Evolutionary conservation across 2,329 filamentous ascomycete genomes (phyloP).

Genomic region (Phialophora tarda): DNA sequence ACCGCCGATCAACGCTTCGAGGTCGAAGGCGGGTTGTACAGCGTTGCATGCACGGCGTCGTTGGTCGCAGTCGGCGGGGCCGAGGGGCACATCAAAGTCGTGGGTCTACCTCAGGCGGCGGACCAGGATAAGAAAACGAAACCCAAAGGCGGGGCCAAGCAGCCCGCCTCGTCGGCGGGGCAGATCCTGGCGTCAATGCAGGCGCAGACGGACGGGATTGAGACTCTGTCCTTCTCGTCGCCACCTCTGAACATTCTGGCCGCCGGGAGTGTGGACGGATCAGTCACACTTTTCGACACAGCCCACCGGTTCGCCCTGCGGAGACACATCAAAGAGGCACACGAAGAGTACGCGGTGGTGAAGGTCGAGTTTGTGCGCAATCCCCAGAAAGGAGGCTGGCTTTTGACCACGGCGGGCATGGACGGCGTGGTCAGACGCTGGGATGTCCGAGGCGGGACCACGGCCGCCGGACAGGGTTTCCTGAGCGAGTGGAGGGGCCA

Average conservation of each 20-base stretch:
- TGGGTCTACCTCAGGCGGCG: conserved; percentile 73
- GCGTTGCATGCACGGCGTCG: conserved; percentile 78
- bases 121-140: conserved; percentile 57
- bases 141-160: conserved; percentile 38
- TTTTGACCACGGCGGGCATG: conserved; percentile 87
- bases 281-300: conserved; percentile 84
- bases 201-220: conserved; percentile 77
- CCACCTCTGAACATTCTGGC: conserved; percentile 66
- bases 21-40: conserved; percentile 90
- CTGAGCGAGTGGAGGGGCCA: conserved; percentile 91
- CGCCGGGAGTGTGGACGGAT: conserved; percentile 68
- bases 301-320: conserved; percentile 86
- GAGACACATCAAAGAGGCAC: conserved; percentile 78
- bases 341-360: conserved; percentile 87
- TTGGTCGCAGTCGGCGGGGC: conserved; percentile 88
- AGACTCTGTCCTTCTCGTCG: conserved; percentile 71
- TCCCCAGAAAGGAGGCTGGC: conserved; percentile 59
- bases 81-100: conserved; percentile 80
- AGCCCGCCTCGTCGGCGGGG: conserved; percentile 58
- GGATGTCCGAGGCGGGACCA: conserved; percentile 75
- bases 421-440: conserved; percentile 89
- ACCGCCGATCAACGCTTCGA: conserved; percentile 85
- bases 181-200: conserved; percentile 83
- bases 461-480: conserved; percentile 68
- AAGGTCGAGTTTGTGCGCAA: conserved; percentile 77